Percentiles rank a stretch among this genome's conserved stretches.
phyloP scores from a whole-genome alignment of 164 flowering plant genomes.

The Macadamia tetraphylla region DNA sequence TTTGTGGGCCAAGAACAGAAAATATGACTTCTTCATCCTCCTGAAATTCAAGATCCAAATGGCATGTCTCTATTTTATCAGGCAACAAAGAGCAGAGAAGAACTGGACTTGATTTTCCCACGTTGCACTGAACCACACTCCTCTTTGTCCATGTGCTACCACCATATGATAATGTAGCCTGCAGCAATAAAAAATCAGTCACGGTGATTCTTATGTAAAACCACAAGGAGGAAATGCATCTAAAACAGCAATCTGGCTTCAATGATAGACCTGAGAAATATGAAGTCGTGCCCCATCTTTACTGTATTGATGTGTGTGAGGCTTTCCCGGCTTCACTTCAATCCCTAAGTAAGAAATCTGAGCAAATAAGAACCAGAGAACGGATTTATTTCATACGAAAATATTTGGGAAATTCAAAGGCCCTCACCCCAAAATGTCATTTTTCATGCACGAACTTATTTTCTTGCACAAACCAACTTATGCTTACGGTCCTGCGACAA shows the following conservation, averaged over 20 bases:
- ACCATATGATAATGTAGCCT: neutral
- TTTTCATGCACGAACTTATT: too few relatives aligned
- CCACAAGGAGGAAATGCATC: neutral
- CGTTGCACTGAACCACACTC: neutral
- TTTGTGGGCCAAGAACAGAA: neutral
- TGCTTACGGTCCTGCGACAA: too few relatives aligned
- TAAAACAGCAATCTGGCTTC: neutral
- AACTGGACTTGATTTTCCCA: neutral
- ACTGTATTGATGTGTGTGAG: conserved; percentile 29
- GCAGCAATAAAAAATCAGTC: neutral
- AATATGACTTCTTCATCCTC: neutral
- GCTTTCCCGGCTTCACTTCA: conserved; percentile 55
- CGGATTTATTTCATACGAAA: too few relatives aligned
- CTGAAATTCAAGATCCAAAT: neutral
- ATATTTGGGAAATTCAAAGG: too few relatives aligned
- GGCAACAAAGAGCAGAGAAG: neutral
- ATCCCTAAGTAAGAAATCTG: conserved; percentile 26
- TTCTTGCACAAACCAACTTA: too few relatives aligned
- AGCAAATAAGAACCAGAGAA: neutral
- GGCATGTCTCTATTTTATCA: neutral
- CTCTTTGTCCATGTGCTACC: neutral
- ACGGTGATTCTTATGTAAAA: too few relatives aligned
- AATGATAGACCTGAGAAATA: conserved; percentile 33
- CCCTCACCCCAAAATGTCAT: too few relatives aligned
- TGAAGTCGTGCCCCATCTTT: conserved; percentile 29